Conservation (phyloP, 768 basidiomycete species). For the Leucocoprinus birnbaumii region DNA sequence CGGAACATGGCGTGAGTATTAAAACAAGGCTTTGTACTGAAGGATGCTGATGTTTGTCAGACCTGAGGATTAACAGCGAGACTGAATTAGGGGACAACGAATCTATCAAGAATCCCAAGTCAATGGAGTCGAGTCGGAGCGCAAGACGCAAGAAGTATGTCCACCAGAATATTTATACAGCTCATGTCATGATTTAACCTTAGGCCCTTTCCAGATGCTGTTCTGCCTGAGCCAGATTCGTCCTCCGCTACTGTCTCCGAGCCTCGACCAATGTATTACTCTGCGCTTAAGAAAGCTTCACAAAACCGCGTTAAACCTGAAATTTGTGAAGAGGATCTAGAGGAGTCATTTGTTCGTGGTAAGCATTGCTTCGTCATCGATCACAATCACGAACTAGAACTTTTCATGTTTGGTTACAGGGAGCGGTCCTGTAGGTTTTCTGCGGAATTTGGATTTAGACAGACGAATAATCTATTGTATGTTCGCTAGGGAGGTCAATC, state of each 20-base stretch:
- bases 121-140: constrained; percentile 44
- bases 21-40: neutral
- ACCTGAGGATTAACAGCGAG: constrained; percentile 68
- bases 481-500: constrained; percentile 81
- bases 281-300: constrained; percentile 69
- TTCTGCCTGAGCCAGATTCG: constrained; percentile 26
- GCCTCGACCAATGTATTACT: constrained; percentile 47
- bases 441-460: constrained; percentile 14
- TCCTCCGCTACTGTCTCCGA: constrained; percentile 16
- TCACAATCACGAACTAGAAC: neutral
- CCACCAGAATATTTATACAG: neutral
- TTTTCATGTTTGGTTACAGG: constrained; percentile 38
- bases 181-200: constrained; percentile 22
- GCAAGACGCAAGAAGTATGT: constrained; percentile 37
- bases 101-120: constrained; percentile 63
- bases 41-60: constrained; percentile 32
- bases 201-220: constrained; percentile 33
- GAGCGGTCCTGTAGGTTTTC: constrained; percentile 66
- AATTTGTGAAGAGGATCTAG: constrained; percentile 76
- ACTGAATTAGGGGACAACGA: constrained; percentile 89
- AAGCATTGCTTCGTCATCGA: constrained; percentile 16
- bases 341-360: constrained; percentile 88
- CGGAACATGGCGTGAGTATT: constrained; percentile 57
- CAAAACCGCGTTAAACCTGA: constrained; percentile 62
- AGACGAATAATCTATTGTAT: constrained; percentile 14